A percentile compares a stretch with the other conserved stretches of the same genome.
Conservation (phyloP, 441 rosid species). For the Macaranga tanarius region DNA sequence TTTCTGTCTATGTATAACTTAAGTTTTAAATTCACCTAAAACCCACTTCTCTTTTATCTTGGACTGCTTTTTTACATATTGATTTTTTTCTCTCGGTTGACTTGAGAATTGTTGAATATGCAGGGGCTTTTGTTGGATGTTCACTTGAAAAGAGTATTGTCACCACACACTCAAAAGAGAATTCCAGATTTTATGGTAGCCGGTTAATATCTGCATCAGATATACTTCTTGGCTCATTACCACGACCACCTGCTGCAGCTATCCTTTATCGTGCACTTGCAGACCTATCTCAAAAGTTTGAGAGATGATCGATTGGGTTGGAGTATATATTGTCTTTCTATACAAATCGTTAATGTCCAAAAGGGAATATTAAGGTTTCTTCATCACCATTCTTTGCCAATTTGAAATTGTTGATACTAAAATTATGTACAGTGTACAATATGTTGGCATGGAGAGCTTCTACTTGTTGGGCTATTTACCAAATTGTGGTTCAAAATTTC, state of each 20-base stretch:
- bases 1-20: neutral
- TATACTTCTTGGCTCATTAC: constrained; percentile 80
- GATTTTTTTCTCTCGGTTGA: neutral
- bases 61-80: neutral
- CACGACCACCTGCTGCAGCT: constrained; percentile 87
- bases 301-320: constrained; percentile 31
- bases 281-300: constrained; percentile 59
- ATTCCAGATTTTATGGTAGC: constrained; percentile 80
- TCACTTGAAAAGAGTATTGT: constrained; percentile 92
- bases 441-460: neutral
- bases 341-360: too few relatives aligned
- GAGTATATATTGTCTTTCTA: too few relatives aligned
- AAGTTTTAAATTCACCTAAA: neutral
- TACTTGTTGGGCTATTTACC: too few relatives aligned
- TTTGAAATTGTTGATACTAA: neutral
- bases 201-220: constrained; percentile 73
- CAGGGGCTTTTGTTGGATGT: constrained; percentile 95
- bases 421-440: constrained; percentile 8
- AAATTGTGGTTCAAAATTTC: too few relatives aligned
- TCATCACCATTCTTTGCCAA: constrained; percentile 12
- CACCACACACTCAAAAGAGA: constrained; percentile 65
- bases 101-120: constrained; percentile 15
- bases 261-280: constrained; percentile 69
- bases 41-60: neutral
- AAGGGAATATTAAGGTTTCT: neutral